A percentile compares a stretch with the other conserved stretches of the same genome.
These are phyloP conservation scores for Ophiostoma tasmaniense DNA, from an alignment of 2,329 filamentous ascomycete species.

Conservation along the genomic window DNA sequence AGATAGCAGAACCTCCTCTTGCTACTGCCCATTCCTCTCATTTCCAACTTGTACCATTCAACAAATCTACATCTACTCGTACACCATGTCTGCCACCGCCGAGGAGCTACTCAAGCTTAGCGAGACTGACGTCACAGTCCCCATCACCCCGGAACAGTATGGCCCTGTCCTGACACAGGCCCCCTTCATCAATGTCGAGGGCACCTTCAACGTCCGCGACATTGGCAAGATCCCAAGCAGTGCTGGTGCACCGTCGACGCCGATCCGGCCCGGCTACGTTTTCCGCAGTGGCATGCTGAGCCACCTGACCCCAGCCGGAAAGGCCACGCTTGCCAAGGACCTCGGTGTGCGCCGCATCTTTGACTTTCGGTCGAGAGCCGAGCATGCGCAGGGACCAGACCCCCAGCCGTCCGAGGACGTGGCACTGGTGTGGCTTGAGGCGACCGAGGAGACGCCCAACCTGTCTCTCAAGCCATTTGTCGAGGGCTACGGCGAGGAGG, in stretches of 20 bases:
- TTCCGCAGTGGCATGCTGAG: constrained; percentile 41
- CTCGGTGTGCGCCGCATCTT: constrained; percentile 39
- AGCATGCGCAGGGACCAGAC: constrained; percentile 37
- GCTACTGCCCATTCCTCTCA: background rate
- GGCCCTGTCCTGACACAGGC: constrained; percentile 31
- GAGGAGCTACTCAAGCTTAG: constrained; percentile 32
- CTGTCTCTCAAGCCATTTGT: constrained; percentile 36
- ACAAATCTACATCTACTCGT: background rate
- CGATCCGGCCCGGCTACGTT: constrained; percentile 34
- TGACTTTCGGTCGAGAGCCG: constrained; percentile 40
- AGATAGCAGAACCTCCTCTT: background rate
- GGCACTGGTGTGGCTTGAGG: constrained; percentile 34
- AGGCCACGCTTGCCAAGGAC: constrained; percentile 30
- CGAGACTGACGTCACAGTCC: constrained; percentile 33
- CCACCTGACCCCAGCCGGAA: constrained; percentile 29
- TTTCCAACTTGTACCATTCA: no score
- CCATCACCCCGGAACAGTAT: constrained; percentile 33
- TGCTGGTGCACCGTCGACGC: constrained; percentile 21
- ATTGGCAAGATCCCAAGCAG: constrained; percentile 34
- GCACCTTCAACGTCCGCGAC: constrained; percentile 46
- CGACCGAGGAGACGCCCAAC: constrained; percentile 30
- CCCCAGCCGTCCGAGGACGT: constrained; percentile 38
- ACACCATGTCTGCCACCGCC: constrained; percentile 6
- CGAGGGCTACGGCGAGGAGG: constrained; percentile 36
- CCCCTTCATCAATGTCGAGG: constrained; percentile 39